These are phyloP conservation scores for Volvox reticuliferus DNA, from an alignment of 139 green algal species.

Conservation along the genomic window DNA sequence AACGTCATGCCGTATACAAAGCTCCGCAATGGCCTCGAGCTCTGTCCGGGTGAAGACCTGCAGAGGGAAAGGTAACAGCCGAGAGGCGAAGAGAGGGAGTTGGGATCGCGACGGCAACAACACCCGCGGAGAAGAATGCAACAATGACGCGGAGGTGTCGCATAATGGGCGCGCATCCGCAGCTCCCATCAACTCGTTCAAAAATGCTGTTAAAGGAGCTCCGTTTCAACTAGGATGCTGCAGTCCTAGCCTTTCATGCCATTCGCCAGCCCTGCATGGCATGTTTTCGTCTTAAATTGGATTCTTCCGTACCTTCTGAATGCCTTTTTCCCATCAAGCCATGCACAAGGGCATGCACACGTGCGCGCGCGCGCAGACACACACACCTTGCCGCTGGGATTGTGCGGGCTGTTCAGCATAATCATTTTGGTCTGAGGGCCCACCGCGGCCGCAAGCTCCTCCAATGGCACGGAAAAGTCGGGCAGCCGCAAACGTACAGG, in stretches of 20 bases:
- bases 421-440: conserved; percentile 73
- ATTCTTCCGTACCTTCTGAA: too few relatives aligned
- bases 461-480: conserved; percentile 66
- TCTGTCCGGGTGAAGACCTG: conserved; percentile 80
- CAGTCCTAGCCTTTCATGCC: too few relatives aligned
- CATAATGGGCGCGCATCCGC: too few relatives aligned
- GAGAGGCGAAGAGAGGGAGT: not conserved
- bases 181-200: too few relatives aligned
- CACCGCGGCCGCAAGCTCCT: conserved; percentile 61
- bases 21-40: conserved; percentile 75
- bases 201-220: too few relatives aligned
- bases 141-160: too few relatives aligned
- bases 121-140: too few relatives aligned
- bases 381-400: conserved; percentile 80
- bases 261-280: too few relatives aligned
- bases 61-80: not conserved
- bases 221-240: too few relatives aligned
- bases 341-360: too few relatives aligned
- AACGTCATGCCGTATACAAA: conserved; percentile 72
- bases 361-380: not conserved
- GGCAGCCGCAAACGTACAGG: conserved; percentile 61
- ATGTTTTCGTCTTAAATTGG: too few relatives aligned
- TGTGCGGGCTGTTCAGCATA: conserved; percentile 89
- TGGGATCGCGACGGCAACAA: not conserved
- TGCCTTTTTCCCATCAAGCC: too few relatives aligned